Evolutionary conservation across 2,329 filamentous ascomycete genomes (phyloP).

Genomic region (Diaporthe vexans): DNA sequence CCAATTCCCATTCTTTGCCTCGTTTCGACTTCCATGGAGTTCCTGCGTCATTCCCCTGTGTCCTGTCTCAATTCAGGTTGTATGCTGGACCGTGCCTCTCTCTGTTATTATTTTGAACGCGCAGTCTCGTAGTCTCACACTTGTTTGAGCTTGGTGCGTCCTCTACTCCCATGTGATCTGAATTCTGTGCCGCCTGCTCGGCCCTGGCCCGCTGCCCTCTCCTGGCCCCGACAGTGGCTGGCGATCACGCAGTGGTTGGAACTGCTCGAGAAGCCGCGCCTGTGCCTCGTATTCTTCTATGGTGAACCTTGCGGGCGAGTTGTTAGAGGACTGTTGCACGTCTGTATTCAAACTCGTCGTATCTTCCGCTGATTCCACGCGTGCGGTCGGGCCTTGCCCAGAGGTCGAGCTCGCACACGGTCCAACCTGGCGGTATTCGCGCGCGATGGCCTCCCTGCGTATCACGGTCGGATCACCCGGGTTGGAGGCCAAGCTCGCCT

Average conservation of each 20-base stretch:
- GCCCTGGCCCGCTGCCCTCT: not conserved
- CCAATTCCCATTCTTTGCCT: no score
- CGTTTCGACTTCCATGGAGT: no score
- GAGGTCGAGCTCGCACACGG: not conserved
- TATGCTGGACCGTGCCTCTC: no score
- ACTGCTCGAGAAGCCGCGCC: not conserved
- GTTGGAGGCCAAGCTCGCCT: no score
- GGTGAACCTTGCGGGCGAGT: not conserved
- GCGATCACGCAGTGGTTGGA: no score
- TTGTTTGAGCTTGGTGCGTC: no score
- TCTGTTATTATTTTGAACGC: no score
- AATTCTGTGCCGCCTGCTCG: not conserved
- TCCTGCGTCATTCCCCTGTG: no score
- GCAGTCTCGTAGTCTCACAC: no score
- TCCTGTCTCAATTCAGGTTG: no score
- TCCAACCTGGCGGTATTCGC: not conserved
- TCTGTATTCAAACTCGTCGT: no score
- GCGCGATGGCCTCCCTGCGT: not conserved
- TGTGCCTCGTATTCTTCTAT: constrained; percentile 29
- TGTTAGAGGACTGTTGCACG: not conserved
- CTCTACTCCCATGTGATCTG: not conserved
- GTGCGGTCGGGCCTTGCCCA: not conserved
- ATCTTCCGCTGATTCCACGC: not conserved
- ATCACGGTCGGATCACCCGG: not conserved
- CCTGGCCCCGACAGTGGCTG: rapidly evolving